A percentile compares a stretch with the other conserved stretches of the same genome.
Evolutionary conservation across 345 rosid genomes (phyloP).

Genomic region (Brassica nigra): DNA sequence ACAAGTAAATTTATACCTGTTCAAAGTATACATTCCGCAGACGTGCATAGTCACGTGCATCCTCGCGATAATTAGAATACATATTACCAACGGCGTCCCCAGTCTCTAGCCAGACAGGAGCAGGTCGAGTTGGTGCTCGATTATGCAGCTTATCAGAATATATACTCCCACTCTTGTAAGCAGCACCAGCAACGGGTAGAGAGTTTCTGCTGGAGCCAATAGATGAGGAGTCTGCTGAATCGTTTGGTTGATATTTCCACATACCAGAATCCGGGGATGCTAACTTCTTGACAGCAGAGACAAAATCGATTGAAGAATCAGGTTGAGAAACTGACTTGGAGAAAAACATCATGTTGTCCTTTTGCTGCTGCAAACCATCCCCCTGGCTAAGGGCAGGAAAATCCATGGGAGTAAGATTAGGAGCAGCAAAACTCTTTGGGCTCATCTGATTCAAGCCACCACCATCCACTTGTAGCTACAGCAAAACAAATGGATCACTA

Average conservation of each 20-base stretch:
- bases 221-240: constrained; percentile 66
- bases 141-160: constrained; percentile 68
- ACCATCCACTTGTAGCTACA: constrained; percentile 93
- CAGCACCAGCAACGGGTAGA: constrained; percentile 47
- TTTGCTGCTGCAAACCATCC: constrained; percentile 58
- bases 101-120: constrained; percentile 98
- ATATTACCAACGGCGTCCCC: constrained; percentile 98
- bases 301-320: constrained; percentile 73
- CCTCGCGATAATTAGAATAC: constrained; percentile 88
- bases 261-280: constrained; percentile 78
- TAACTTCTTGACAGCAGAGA: constrained; percentile 89
- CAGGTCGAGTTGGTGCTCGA: constrained; percentile 62
- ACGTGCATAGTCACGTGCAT: constrained; percentile 92
- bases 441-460: constrained; percentile 69
- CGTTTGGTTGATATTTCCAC: constrained; percentile 83
- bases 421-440: constrained; percentile 64
- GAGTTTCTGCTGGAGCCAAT: constrained; percentile 85
- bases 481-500: constrained; percentile 26
- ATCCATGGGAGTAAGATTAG: constrained; percentile 76
- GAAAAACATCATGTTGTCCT: constrained; percentile 49
- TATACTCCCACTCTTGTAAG: constrained; percentile 60
- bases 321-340: constrained; percentile 44
- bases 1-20: constrained; percentile 56
- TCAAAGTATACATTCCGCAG: constrained; percentile 85
- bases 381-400: constrained; percentile 79